phyloP scores from a whole-genome alignment of 2,329 filamentous ascomycete genomes.

The Fusarium haematococcum region DNA sequence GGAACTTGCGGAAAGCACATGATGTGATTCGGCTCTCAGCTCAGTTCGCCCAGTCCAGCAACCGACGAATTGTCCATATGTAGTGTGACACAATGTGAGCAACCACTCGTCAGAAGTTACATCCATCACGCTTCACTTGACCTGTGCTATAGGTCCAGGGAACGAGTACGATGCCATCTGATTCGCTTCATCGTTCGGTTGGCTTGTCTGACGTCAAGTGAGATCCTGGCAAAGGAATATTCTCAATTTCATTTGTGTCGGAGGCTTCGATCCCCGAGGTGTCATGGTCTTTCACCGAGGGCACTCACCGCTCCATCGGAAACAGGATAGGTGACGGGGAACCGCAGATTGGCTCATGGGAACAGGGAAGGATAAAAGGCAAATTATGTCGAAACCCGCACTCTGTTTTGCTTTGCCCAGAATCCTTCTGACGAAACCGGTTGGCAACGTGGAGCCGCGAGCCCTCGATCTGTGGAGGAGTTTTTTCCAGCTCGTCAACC shows the following conservation, averaged over 20 bases:
- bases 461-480: slow-evolving; percentile 29
- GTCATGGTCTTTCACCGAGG: slow-evolving; percentile 1
- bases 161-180: neutral
- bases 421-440: slow-evolving; percentile 17
- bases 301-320: slow-evolving; percentile 39
- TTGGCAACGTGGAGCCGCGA: slow-evolving; percentile 27
- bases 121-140: neutral
- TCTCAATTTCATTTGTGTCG: neutral
- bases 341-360: slow-evolving; percentile 15
- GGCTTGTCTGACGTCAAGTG: slow-evolving; percentile 13
- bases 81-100: neutral
- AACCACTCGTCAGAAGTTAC: neutral
- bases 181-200: neutral
- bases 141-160: neutral
- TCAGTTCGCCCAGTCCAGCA: neutral
- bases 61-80: neutral
- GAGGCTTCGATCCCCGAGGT: neutral
- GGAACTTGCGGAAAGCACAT: neutral
- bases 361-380: slow-evolving; percentile 9
- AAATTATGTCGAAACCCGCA: slow-evolving; percentile 19
- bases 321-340: slow-evolving; percentile 17
- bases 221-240: neutral
- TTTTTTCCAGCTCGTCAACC: slow-evolving; percentile 2
- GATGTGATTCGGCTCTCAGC: neutral
- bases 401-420: slow-evolving; percentile 1